Evolutionary conservation across 345 rosid genomes (phyloP), one percentile per base, ranked within the genome.

Genomic region (Hypericum androsaemum): DNA sequence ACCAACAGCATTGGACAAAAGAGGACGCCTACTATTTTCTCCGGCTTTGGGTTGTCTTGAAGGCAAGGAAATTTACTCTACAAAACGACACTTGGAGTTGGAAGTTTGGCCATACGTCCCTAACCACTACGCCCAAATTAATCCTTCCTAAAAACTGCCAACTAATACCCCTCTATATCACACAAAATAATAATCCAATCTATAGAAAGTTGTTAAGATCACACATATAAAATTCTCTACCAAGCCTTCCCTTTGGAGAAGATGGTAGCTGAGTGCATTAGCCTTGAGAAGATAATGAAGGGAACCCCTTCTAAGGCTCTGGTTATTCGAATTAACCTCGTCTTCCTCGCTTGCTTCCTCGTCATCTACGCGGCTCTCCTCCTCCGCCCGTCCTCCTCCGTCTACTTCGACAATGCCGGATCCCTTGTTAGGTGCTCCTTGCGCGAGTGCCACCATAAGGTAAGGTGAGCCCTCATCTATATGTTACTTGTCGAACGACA

Each of bases 371-470:
- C 76, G 0, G 60, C 77, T 38, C 74, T 88, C 41, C 63, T 80
- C 45, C 78, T 80, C 47, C 86, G 74, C 0, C 88, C 94, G 14
- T 80, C 96, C 43, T 89, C 89, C 58, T 70, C 83, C 0, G 44
- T 59, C 39, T 74, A 83, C 71, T 79, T 81, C 52, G 72, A 62
- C 17, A 75, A 70, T 63, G 82, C 83, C 39, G 81, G 83, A 16
- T 77, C 94, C 10, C 74, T 77, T 38, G 72, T 88, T 57, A 62
- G 88, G 52, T 83, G 95, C 83, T 83, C 90, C 2, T 58, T 81
- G 64, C 80, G 64, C 42, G 83, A 85, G 43, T 83, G 98, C 63
- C 88, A 73, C 75, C 89, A 75, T 73, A 83, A 88, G 95, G 97
- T 88, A 72, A 85, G 96, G 95, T 82, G 81, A 84, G 92, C 71